Conservation (phyloP, 768 basidiomycete species). For the Trametes coccinea region DNA sequence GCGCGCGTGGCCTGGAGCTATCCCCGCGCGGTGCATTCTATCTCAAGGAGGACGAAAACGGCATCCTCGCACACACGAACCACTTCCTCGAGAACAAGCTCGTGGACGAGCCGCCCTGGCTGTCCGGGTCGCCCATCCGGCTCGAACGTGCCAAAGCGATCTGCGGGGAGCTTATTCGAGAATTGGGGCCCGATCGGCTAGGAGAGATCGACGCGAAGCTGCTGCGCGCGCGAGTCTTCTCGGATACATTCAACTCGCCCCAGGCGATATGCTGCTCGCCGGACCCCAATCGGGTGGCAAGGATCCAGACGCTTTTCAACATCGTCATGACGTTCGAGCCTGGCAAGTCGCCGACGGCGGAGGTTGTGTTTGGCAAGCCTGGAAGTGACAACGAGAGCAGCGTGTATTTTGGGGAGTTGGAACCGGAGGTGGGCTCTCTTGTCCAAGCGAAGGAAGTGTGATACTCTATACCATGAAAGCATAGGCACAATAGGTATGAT, state of each 20-base stretch:
- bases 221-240: constrained; percentile 34
- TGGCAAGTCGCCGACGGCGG: constrained; percentile 29
- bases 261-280: constrained; percentile 35
- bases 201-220: constrained; percentile 23
- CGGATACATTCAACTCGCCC: constrained; percentile 33
- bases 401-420: constrained; percentile 25
- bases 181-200: constrained; percentile 10
- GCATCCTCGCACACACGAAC: constrained; percentile 38
- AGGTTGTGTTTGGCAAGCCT: constrained; percentile 36
- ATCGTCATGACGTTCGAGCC: constrained; percentile 36
- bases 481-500: neutral
- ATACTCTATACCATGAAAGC: neutral
- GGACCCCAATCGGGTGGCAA: constrained; percentile 24
- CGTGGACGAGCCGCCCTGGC: constrained; percentile 36
- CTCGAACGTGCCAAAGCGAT: constrained; percentile 30
- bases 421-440: neutral
- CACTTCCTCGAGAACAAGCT: constrained; percentile 37
- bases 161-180: constrained; percentile 26
- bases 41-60: constrained; percentile 29
- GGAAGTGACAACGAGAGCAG: constrained; percentile 23
- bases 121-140: constrained; percentile 33
- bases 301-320: constrained; percentile 37
- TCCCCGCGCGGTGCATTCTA: constrained; percentile 32
- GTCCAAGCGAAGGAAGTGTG: neutral
- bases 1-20: constrained; percentile 35